Conservation (phyloP, 331 rosid species). For the Rosa hybrid region DNA sequence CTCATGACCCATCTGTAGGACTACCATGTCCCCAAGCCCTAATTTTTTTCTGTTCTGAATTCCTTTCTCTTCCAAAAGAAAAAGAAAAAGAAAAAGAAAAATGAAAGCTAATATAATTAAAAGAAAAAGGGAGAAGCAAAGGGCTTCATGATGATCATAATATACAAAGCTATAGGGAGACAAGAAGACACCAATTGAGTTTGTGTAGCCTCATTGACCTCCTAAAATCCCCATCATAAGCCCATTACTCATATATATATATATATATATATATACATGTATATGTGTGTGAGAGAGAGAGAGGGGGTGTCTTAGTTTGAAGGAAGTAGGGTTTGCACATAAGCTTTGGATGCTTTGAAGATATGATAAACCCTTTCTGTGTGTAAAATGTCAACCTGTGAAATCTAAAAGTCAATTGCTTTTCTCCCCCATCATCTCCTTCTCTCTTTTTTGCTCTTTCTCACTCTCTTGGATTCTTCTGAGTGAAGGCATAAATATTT, state of each 20-base stretch:
- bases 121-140: conserved; percentile 28
- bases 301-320: conserved; percentile 13
- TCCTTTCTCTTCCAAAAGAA: conserved; percentile 31
- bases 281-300: conserved; percentile 7
- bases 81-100: no score
- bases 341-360: conserved; percentile 83
- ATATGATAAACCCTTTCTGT: conserved; percentile 25
- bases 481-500: conserved; percentile 65
- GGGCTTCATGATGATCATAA: conserved; percentile 49
- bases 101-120: conserved; percentile 25
- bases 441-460: conserved; percentile 23
- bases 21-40: conserved; percentile 37
- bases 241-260: conserved; percentile 20
- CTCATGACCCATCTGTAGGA: conserved; percentile 52
- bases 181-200: conserved; percentile 80
- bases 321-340: conserved; percentile 25
- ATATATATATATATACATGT: not conserved
- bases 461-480: conserved; percentile 69
- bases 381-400: conserved; percentile 83
- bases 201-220: conserved; percentile 62
- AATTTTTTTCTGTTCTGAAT: not conserved
- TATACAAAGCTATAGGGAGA: conserved; percentile 53
- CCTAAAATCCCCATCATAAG: conserved; percentile 43
- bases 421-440: conserved; percentile 42
- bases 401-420: conserved; percentile 66